Evolutionary conservation across 2,329 filamentous ascomycete genomes (phyloP).

Genomic region (Trichothecium roseum): DNA sequence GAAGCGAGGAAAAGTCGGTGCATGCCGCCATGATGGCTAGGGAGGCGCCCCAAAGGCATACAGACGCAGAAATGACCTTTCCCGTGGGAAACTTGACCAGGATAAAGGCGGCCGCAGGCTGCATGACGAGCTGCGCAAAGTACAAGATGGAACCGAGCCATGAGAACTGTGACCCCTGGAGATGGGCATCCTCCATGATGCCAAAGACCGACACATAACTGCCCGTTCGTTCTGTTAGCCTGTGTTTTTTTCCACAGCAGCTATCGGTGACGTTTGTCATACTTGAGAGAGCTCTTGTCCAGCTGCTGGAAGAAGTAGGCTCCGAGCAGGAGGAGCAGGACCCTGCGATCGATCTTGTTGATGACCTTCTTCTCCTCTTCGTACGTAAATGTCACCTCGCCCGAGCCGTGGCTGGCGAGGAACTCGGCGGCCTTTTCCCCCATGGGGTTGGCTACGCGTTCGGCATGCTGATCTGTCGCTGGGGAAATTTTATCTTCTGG

Average conservation of each 20-base stretch:
- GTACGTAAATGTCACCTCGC: slow-evolving; percentile 35
- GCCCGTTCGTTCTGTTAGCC: too few species aligned
- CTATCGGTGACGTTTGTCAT: too few species aligned
- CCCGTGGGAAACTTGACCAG: slow-evolving; percentile 44
- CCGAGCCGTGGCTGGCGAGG: slow-evolving; percentile 31
- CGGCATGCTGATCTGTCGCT: too few species aligned
- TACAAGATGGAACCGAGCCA: slow-evolving; percentile 45
- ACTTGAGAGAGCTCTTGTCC: slow-evolving; percentile 27
- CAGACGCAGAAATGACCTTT: slow-evolving; percentile 39
- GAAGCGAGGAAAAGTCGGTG: slow-evolving; percentile 32
- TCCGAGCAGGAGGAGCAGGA: slow-evolving; percentile 39
- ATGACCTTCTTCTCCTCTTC: slow-evolving; percentile 38
- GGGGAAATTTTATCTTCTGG: too few species aligned
- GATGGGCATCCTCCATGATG: slow-evolving; percentile 38
- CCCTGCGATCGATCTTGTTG: slow-evolving; percentile 35
- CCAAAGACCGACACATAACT: slow-evolving; percentile 57
- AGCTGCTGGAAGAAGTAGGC: slow-evolving; percentile 34
- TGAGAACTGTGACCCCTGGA: slow-evolving; percentile 44
- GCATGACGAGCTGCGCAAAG: slow-evolving; percentile 25
- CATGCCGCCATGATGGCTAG: slow-evolving; percentile 41
- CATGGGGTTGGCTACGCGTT: slow-evolving; percentile 3
- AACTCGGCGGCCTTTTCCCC: slow-evolving; percentile 38
- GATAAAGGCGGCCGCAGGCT: slow-evolving; percentile 44
- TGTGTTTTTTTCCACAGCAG: too few species aligned
- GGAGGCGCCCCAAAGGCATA: slow-evolving; percentile 42